A percentile compares a stretch with the other conserved stretches of the same genome.
Evolutionary conservation across 2,329 filamentous ascomycete species (phyloP).

Genomic region (Periconia sp.): DNA sequence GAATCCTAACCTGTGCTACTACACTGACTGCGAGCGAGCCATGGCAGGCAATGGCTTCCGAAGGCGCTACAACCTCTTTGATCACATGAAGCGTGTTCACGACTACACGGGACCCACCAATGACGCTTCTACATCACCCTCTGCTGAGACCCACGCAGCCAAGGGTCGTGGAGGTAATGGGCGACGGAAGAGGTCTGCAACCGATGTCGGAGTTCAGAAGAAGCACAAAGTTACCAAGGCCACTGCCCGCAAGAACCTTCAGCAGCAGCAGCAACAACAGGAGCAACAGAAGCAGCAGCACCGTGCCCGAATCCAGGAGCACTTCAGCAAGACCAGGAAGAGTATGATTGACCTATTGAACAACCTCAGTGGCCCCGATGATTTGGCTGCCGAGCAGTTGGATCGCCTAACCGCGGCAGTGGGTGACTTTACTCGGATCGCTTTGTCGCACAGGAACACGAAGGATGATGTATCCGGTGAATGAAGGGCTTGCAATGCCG

Average conservation of each 20-base stretch:
- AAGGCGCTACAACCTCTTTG: slow-evolving; percentile 90
- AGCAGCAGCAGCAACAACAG: slow-evolving; percentile 36
- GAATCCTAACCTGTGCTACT: slow-evolving; percentile 87
- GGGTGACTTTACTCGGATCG: slow-evolving; percentile 37
- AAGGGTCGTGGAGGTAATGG: slow-evolving; percentile 25
- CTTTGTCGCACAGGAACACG: slow-evolving; percentile 27
- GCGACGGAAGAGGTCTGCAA: slow-evolving; percentile 39
- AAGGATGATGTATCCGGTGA: slow-evolving; percentile 4
- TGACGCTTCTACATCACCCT: slow-evolving; percentile 32
- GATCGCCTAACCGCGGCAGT: slow-evolving; percentile 40
- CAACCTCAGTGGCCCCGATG: slow-evolving; percentile 36
- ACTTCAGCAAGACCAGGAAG: slow-evolving; percentile 39
- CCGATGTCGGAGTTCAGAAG: slow-evolving; percentile 36
- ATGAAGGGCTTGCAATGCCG: background rate
- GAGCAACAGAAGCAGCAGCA: slow-evolving; percentile 27
- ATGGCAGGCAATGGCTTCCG: slow-evolving; percentile 85
- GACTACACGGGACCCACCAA: slow-evolving; percentile 49
- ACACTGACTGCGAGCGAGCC: slow-evolving; percentile 83
- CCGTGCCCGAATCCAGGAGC: slow-evolving; percentile 31
- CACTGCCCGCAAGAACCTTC: slow-evolving; percentile 32
- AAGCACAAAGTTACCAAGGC: slow-evolving; percentile 7
- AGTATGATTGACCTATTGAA: slow-evolving; percentile 35
- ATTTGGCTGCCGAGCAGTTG: slow-evolving; percentile 30
- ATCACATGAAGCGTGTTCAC: slow-evolving; percentile 97
- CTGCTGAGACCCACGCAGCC: slow-evolving; percentile 20